Percentiles rank a stretch among this genome's conserved stretches.
These are phyloP conservation scores for Firmiana major DNA, from an alignment of 345 rosid genomes.

Conservation along the genomic window DNA sequence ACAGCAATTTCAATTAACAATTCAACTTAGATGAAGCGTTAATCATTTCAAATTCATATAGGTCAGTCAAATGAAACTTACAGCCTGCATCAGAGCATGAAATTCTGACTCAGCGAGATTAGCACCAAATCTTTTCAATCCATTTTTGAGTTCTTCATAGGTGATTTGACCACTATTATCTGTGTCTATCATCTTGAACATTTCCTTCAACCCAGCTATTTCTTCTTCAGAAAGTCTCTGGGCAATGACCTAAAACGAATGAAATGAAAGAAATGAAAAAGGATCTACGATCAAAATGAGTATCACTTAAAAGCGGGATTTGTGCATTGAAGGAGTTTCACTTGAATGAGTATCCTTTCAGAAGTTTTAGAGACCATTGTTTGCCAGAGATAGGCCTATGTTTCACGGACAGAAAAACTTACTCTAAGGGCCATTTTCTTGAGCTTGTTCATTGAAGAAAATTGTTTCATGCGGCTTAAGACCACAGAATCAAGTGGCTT, in stretches of 20 bases:
- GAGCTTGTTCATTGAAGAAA: slow-evolving; percentile 76
- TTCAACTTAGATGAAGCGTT: not conserved
- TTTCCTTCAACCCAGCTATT: slow-evolving; percentile 64
- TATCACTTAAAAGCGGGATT: no score
- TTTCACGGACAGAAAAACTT: slow-evolving; percentile 17
- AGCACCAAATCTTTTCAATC: slow-evolving; percentile 59
- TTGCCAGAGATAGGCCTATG: not conserved
- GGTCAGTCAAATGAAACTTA: slow-evolving; percentile 27
- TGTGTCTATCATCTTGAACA: slow-evolving; percentile 67
- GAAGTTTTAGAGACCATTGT: not conserved
- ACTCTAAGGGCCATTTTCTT: slow-evolving; percentile 81
- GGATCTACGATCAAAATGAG: not conserved
- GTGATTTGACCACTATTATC: slow-evolving; percentile 66
- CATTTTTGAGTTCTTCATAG: slow-evolving; percentile 70
- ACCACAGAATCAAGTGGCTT: slow-evolving; percentile 77
- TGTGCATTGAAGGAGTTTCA: not conserved
- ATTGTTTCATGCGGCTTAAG: slow-evolving; percentile 61
- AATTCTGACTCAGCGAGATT: slow-evolving; percentile 63
- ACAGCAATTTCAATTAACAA: not conserved
- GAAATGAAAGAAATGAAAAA: not conserved
- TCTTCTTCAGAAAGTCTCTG: slow-evolving; percentile 72
- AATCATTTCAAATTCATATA: not conserved
- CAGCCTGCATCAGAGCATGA: slow-evolving; percentile 60
- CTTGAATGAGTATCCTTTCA: not conserved
- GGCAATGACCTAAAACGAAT: slow-evolving; percentile 49